Conservation (phyloP, 257 asterid genomes). For the Solanum virginianum region DNA sequence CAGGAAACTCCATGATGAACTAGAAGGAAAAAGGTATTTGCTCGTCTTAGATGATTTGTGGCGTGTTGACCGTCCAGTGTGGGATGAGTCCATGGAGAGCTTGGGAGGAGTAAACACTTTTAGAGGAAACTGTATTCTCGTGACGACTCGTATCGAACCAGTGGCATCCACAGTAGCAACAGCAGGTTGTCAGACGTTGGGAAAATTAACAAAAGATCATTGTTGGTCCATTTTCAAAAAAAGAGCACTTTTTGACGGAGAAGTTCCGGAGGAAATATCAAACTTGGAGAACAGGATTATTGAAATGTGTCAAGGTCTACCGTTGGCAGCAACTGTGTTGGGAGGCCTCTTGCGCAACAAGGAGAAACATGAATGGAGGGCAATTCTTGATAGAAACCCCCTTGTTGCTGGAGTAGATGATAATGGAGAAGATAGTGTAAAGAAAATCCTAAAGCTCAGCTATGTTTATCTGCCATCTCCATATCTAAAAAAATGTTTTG, state of each 20-base stretch:
- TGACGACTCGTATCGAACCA: conserved; percentile 3
- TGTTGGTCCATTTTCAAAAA: not conserved
- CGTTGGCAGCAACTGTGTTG: conserved; percentile 4
- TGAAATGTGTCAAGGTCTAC: not conserved
- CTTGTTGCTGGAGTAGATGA: not conserved
- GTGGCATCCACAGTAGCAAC: not conserved
- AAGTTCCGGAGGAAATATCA: not conserved
- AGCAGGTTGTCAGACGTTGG: not conserved
- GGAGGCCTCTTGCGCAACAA: not conserved
- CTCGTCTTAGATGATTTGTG: not conserved
- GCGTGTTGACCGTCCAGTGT: not conserved
- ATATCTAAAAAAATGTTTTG: conserved; percentile 10
- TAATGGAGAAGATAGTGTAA: not conserved
- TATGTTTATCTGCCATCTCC: conserved; percentile 7
- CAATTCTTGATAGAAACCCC: not conserved
- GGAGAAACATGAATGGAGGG: conserved; percentile 1
- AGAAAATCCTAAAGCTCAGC: conserved; percentile 8
- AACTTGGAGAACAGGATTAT: not conserved
- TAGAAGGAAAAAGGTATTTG: not conserved
- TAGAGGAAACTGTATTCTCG: conserved; percentile 4
- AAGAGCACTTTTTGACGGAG: not conserved
- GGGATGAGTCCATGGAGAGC: not conserved
- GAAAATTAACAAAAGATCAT: not conserved
- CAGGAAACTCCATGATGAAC: not conserved
- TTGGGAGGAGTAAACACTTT: not conserved